Base-by-base conservation (phyloP, 2,329 filamentous ascomycete genomes). In the Neofusicoccum laricinum region DNA sequence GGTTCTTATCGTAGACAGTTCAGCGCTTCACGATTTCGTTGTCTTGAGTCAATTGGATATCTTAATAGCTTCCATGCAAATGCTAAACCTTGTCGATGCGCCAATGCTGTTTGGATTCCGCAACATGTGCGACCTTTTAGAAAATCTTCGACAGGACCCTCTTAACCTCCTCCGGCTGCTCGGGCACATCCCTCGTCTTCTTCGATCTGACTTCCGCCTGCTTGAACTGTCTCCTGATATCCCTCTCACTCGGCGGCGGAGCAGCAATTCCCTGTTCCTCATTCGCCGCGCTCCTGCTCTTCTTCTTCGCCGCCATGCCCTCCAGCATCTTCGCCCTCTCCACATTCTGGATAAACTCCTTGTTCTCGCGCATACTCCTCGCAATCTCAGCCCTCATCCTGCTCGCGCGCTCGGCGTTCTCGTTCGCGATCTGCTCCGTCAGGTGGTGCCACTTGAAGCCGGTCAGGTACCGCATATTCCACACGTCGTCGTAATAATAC, bases 401-500 rank as follows among this genome's bases (percentile, higher is more conserved):
- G 71, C 88, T 90, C 62, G 88, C 84, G 65, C 91, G 81, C 77
- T 94, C 91, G 4, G 91, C 91, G 73, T 93, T 92, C 80, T 96
- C 92, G 32, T 89, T 85, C 45, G 90, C 84, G 69, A 94, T 93
- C 78, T 93, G 90, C 75, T 91, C 89, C 64, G 90, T 92, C 67
- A 86, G 70, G 70, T 84, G 78, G 53, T 77, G 81, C 92, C 92
- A 96, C 77, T 94, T 95, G 80, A 95, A 94, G 1, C 90, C 91
- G 67, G 86, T 89, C 67, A 96, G 79, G 72, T 96, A 96, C 66
- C 90, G 84, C 67, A 95, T 80, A 70, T 90, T 93, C 92, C 92
- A 96, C 49, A 96, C 84, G 75, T 96, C 92, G 74, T 96, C 92
- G 70, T 90, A 87, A 79, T 94, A 96, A 74, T 90, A 92, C 55